Evolutionary conservation across 1,284 basidiomycete species (phyloP), one percentile per base, ranked within the genome.

Genomic region (Heterobasidion parviporum): DNA sequence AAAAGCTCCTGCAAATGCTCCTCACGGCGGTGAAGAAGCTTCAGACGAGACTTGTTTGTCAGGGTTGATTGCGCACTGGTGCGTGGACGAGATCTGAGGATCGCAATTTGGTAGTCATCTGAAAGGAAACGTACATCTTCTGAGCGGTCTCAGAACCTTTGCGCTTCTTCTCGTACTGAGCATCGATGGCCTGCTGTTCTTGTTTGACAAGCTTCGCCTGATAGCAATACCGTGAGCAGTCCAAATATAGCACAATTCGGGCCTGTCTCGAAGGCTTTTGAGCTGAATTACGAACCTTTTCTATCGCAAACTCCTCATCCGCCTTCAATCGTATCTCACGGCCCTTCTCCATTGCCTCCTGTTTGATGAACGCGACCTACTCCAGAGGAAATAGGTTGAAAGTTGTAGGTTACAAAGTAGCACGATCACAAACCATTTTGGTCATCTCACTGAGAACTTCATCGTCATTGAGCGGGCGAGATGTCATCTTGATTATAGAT

Each of bases 371-470:
- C 57, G 92, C 87, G 53, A 96, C 92, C 93, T 95, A 68, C 32
- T 51, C 33, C 50, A 32, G 53, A 44, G 15, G 14, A 53, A 49
- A 12, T 46, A n/a, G 8, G 18, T 26, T 26, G 52, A 52, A 56
- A 35, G 56, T 46, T 56, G 50, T 57, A 56, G 12, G 18, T 33
- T 26, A 18, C 10, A 16, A 12, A 36, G 15, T 2, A 15, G 52
- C 41, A 55, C 34, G 20, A 26, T 16, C 45, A 52, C 16, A 79
- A 53, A 94, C 95, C 95, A 98, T 98, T 86, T 98, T 98, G 79
- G 94, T 97, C 92, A 98, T 94, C 81, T 98, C 95, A 65, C 77
- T 89, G 68, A 94, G 79, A 43, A 98, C 95, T 75, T 98, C 95
- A 67, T 96, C 94, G 68, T 98, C 96, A 69, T 95, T 96, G 62